A percentile compares a stretch with the other conserved stretches of the same genome.
These are phyloP conservation scores for Trichomonas vaginalis DNA, from an alignment of 208 protist genomes.

Conservation along the genomic window DNA sequence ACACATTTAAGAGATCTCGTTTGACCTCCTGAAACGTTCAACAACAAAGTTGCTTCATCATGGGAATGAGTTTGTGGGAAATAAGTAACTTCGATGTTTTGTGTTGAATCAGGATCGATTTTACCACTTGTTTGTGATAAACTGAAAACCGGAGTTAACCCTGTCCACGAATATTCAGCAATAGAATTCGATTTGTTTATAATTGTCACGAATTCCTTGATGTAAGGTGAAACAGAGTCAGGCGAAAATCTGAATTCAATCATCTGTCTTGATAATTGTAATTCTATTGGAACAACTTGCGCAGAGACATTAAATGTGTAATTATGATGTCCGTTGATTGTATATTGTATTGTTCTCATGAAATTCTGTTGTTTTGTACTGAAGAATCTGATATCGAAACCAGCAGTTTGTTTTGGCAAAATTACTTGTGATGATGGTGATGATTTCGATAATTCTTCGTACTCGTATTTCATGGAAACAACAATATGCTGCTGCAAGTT, in stretches of 20 bases:
- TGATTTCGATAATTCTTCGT: not conserved
- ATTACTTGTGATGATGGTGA: not conserved
- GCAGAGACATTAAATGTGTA: not conserved
- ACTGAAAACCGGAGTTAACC: not conserved
- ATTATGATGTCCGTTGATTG: not conserved
- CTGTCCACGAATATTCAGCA: not conserved
- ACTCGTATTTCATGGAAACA: not conserved
- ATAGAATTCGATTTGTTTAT: not conserved
- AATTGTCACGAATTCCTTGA: not conserved
- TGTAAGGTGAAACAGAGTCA: not conserved
- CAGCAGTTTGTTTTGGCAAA: not conserved
- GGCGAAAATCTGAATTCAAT: not conserved
- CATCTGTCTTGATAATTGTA: not conserved
- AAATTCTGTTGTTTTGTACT: not conserved
- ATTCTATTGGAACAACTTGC: slow-evolving; percentile 8
- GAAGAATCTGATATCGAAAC: not conserved
- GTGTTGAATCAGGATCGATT: not conserved
- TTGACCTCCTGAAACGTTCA: not conserved
- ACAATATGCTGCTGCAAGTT: not conserved
- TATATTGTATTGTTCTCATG: slow-evolving; percentile 5
- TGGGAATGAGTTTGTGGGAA: not conserved
- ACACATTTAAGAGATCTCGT: not conserved
- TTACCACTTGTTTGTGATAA: not conserved
- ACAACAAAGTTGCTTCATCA: not conserved
- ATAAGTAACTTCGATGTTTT: not conserved